Evolutionary conservation across 768 basidiomycete species (phyloP).

Genomic region (Coprinellus micaceus): DNA sequence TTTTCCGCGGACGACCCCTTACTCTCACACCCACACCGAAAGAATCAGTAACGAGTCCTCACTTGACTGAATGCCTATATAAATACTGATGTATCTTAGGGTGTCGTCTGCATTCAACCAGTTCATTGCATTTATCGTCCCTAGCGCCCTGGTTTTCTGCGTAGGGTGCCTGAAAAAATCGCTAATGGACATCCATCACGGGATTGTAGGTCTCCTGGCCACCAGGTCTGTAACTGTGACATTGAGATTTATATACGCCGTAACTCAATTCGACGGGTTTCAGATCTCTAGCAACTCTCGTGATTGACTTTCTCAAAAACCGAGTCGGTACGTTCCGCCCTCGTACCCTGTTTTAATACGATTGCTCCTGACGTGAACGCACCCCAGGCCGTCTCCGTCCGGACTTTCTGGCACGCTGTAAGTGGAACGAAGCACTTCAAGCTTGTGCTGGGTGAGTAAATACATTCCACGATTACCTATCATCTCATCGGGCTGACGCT

Average conservation of each 20-base stretch:
- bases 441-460: conserved; percentile 60
- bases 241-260: no score
- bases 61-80: neutral
- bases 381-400: conserved; percentile 52
- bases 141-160: conserved; percentile 35
- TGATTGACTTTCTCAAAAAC: conserved; percentile 54
- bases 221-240: conserved; percentile 26
- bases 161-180: conserved; percentile 42
- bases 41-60: conserved; percentile 42
- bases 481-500: no score
- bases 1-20: conserved; percentile 48
- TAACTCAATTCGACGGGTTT: no score
- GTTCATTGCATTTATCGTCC: conserved; percentile 43
- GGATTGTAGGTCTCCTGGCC: conserved; percentile 46
- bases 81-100: conserved; percentile 19
- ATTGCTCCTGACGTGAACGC: neutral
- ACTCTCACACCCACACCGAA: conserved; percentile 48
- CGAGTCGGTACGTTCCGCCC: conserved; percentile 41
- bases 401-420: conserved; percentile 63
- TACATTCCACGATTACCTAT: no score
- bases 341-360: neutral
- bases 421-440: conserved; percentile 47
- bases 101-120: conserved; percentile 47
- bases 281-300: conserved; percentile 44
- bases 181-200: conserved; percentile 54